Percentiles rank a stretch among this genome's conserved stretches.
Evolutionary conservation across 345 rosid genomes (phyloP).

Genomic region (Sapria himalayana): DNA sequence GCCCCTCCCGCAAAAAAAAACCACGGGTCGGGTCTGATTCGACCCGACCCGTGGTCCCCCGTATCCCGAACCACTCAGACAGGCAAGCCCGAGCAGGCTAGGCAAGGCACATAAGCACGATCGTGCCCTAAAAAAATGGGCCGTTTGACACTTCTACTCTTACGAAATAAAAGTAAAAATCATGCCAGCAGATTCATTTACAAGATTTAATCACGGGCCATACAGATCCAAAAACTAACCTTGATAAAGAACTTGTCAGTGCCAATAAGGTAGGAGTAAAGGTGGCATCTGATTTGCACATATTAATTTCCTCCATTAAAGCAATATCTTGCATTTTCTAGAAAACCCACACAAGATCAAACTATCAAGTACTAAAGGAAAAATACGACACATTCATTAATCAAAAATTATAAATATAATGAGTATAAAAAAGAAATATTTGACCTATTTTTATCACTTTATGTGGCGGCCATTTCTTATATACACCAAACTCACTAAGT

Average conservation of each 20-base stretch:
- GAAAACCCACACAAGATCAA: too few relatives aligned
- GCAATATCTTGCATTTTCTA: conserved; percentile 63
- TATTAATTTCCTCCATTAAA: conserved; percentile 59
- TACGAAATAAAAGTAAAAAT: neutral
- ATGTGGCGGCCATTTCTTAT: too few relatives aligned
- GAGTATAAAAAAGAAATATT: neutral
- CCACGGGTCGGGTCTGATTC: too few relatives aligned
- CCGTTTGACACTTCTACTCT: too few relatives aligned
- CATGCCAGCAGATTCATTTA: neutral
- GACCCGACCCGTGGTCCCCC: too few relatives aligned
- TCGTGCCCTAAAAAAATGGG: too few relatives aligned
- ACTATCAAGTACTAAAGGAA: conserved; percentile 12
- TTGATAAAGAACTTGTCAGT: conserved; percentile 46
- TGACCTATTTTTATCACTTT: too few relatives aligned
- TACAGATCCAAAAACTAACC: conserved; percentile 18
- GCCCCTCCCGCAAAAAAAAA: too few relatives aligned
- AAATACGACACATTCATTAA: conserved; percentile 5
- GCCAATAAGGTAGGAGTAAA: conserved; percentile 64
- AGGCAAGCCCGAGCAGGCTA: neutral
- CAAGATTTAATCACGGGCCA: neutral
- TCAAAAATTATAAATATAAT: conserved; percentile 1
- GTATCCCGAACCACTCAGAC: neutral
- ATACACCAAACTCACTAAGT: too few relatives aligned
- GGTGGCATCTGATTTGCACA: conserved; percentile 18
- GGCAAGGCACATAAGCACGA: too few relatives aligned